Percentiles rank a stretch among this genome's conserved stretches.
These are phyloP conservation scores for Noccaea caerulescens DNA, from an alignment of 345 rosid species.

Conservation along the genomic window DNA sequence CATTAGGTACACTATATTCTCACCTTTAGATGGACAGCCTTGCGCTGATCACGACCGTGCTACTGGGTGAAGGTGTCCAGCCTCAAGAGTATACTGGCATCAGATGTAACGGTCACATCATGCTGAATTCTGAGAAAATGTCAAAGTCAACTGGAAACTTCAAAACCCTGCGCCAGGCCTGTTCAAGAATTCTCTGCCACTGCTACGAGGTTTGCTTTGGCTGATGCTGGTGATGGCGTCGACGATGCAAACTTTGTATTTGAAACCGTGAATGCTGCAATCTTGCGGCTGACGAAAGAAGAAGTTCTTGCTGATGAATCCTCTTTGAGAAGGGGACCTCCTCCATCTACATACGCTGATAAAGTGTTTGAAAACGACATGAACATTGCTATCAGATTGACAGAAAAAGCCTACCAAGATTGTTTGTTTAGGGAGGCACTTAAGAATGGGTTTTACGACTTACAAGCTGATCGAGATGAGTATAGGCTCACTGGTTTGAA, in stretches of 20 bases:
- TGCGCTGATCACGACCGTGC: too few relatives aligned
- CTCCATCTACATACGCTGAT: constrained; percentile 80
- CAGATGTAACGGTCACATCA: constrained; percentile 92
- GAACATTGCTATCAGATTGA: constrained; percentile 73
- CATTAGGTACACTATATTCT: too few relatives aligned
- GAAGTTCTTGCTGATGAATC: constrained; percentile 72
- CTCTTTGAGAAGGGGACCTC: constrained; percentile 70
- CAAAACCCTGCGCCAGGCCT: constrained; percentile 82
- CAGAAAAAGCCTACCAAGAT: constrained; percentile 64
- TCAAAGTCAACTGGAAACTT: constrained; percentile 97
- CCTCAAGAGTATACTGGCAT: constrained; percentile 48
- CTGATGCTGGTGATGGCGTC: constrained; percentile 97
- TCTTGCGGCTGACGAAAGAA: constrained; percentile 84
- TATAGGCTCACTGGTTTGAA: constrained; percentile 83
- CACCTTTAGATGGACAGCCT: too few relatives aligned
- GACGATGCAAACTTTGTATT: constrained; percentile 98
- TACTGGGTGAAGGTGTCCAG: too few relatives aligned
- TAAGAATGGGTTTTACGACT: constrained; percentile 87
- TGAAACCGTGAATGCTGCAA: constrained; percentile 92
- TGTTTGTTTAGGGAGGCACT: constrained; percentile 94
- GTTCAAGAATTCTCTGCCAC: constrained; percentile 89
- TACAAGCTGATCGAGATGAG: constrained; percentile 93
- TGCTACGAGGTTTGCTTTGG: constrained; percentile 84
- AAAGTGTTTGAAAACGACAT: constrained; percentile 85
- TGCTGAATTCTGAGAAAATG: constrained; percentile 97